A percentile compares a stretch with the other conserved stretches of the same genome.
Evolutionary conservation across 148 eudicot genomes (phyloP).

Genomic region (Arctostaphylos glauca): DNA sequence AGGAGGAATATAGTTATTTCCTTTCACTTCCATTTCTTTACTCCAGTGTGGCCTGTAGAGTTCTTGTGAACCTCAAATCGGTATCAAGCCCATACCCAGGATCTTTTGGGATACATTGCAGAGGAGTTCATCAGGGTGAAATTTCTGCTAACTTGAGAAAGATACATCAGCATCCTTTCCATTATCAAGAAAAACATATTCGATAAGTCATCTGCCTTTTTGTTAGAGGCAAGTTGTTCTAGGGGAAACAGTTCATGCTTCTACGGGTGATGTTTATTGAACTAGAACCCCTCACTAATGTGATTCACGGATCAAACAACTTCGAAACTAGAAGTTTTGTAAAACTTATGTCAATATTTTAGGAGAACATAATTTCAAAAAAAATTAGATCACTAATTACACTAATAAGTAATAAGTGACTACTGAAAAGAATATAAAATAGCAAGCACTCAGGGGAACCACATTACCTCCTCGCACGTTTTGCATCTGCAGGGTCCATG

Average conservation of each 20-base stretch:
- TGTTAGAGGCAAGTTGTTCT: neutral
- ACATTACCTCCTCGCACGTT: slow-evolving; percentile 76
- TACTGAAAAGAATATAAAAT: neutral
- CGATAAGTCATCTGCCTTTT: neutral
- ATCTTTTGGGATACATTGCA: neutral
- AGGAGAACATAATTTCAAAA: neutral
- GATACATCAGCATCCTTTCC: neutral
- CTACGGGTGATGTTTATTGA: neutral
- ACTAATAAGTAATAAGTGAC: neutral
- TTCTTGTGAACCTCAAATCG: neutral
- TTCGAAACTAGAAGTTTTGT: neutral
- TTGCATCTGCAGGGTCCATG: slow-evolving; percentile 69
- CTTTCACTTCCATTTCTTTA: neutral
- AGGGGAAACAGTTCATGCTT: neutral
- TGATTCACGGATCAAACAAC: neutral
- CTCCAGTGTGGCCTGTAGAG: neutral
- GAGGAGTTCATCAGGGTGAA: neutral
- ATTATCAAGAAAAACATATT: neutral
- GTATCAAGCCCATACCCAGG: neutral
- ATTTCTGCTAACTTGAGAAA: neutral
- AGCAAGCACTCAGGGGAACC: neutral
- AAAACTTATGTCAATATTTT: neutral
- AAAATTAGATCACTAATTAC: neutral
- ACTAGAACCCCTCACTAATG: neutral
- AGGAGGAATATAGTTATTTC: neutral